Percentiles rank a stretch among this genome's conserved stretches.
These are phyloP conservation scores for Mycena chlorophos DNA, from an alignment of 768 basidiomycete genomes.

Conservation along the genomic window DNA sequence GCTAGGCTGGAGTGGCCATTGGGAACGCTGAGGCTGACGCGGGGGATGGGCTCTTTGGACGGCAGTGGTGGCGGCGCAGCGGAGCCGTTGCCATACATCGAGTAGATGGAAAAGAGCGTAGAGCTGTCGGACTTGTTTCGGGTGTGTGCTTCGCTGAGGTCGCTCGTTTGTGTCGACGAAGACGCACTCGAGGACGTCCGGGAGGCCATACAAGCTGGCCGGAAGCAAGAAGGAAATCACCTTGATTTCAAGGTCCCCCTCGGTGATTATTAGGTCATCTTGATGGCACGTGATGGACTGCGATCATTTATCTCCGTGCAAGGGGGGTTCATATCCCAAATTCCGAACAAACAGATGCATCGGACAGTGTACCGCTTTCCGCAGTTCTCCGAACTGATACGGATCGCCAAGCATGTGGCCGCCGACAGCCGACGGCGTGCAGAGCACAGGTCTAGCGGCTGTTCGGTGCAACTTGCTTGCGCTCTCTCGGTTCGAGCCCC, in stretches of 20 bases:
- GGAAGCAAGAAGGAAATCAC: constrained; percentile 7
- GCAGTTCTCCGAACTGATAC: too few relatives aligned
- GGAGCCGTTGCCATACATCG: constrained; percentile 76
- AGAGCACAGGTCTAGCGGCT: too few relatives aligned
- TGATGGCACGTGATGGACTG: too few relatives aligned
- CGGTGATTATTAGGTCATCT: neutral
- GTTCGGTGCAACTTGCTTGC: too few relatives aligned
- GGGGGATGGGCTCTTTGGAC: constrained; percentile 28
- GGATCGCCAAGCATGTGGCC: too few relatives aligned
- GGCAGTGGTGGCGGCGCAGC: constrained; percentile 21
- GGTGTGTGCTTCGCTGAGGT: constrained; percentile 31
- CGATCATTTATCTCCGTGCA: too few relatives aligned
- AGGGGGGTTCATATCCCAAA: too few relatives aligned
- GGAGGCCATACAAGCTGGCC: constrained; percentile 32
- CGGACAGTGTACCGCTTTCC: too few relatives aligned
- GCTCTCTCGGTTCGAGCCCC: too few relatives aligned
- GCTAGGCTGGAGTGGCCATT: constrained; percentile 33
- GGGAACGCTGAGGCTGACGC: constrained; percentile 35
- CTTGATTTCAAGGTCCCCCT: neutral
- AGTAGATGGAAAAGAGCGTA: constrained; percentile 81
- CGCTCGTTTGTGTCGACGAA: constrained; percentile 35
- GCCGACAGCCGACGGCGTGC: too few relatives aligned
- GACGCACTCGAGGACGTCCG: constrained; percentile 30
- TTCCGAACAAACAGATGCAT: too few relatives aligned
- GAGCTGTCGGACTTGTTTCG: constrained; percentile 64